A percentile compares a stretch with the other conserved stretches of the same genome.
These are phyloP conservation scores for Solanum piurae DNA, from an alignment of 257 asterid species.

Conservation along the genomic window DNA sequence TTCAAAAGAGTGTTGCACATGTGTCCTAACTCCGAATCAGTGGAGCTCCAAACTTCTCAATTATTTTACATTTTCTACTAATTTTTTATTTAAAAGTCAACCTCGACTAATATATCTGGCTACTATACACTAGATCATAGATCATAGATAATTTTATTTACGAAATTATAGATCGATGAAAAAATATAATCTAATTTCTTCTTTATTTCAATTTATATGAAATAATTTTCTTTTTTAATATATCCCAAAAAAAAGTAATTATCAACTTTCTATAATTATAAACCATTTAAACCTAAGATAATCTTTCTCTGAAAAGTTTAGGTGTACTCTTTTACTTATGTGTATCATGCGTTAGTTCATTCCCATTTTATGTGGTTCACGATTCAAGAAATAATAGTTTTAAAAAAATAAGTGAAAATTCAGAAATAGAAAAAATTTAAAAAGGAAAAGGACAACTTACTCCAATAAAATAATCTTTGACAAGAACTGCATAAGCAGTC, in stretches of 20 bases:
- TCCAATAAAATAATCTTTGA: conserved; percentile 40
- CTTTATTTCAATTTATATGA: not conserved
- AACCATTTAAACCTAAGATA: not conserved
- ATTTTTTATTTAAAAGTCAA: too few species aligned
- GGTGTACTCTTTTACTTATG: not conserved
- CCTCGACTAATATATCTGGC: not conserved
- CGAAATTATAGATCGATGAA: not conserved
- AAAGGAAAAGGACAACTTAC: conserved; percentile 19
- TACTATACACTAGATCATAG: not conserved
- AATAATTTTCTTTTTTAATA: not conserved
- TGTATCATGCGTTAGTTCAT: not conserved
- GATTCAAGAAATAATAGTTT: not conserved
- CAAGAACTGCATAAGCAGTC: conserved; percentile 42
- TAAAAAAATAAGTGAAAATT: not conserved
- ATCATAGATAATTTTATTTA: not conserved
- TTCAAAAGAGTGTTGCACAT: not conserved
- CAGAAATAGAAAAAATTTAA: too few species aligned
- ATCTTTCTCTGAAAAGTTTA: not conserved
- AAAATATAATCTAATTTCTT: not conserved
- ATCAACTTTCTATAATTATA: not conserved
- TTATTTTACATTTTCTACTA: not conserved
- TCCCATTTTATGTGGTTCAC: not conserved
- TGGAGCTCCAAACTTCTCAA: not conserved
- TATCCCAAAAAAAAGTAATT: not conserved
- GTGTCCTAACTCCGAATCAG: not conserved